These are phyloP conservation scores for Trichocomaceae sp. DNA, from an alignment of 2,329 filamentous ascomycete species.

Conservation along the genomic window DNA sequence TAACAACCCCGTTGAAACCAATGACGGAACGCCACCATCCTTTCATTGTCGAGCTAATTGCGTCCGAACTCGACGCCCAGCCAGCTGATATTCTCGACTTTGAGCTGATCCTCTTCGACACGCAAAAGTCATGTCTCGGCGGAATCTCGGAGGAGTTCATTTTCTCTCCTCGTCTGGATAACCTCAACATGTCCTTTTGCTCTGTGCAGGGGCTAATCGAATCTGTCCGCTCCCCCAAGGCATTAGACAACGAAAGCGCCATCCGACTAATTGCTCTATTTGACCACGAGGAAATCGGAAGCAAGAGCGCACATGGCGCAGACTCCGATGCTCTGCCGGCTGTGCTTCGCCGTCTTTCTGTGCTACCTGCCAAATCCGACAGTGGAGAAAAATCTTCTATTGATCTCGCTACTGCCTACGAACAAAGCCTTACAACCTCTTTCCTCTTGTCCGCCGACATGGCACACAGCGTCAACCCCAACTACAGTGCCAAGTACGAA, in stretches of 20 bases:
- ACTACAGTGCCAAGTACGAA: slow-evolving; percentile 91
- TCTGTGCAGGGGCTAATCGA: slow-evolving; percentile 76
- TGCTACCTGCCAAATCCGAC: slow-evolving; percentile 55
- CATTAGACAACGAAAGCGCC: slow-evolving; percentile 67
- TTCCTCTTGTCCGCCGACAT: slow-evolving; percentile 96
- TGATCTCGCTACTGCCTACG: slow-evolving; percentile 72
- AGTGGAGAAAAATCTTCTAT: slow-evolving; percentile 50
- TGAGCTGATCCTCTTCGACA: slow-evolving; percentile 94
- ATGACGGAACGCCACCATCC: slow-evolving; percentile 82
- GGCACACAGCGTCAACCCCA: slow-evolving; percentile 94
- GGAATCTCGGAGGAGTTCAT: slow-evolving; percentile 91
- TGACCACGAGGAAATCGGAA: slow-evolving; percentile 97
- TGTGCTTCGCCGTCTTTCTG: slow-evolving; percentile 77
- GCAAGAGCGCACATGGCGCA: slow-evolving; percentile 83
- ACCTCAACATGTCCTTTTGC: slow-evolving; percentile 94
- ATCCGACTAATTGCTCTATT: slow-evolving; percentile 94
- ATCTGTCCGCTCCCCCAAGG: slow-evolving; percentile 58
- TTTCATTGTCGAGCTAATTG: slow-evolving; percentile 76
- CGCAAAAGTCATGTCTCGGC: slow-evolving; percentile 81
- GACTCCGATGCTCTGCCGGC: slow-evolving; percentile 86
- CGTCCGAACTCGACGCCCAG: slow-evolving; percentile 65
- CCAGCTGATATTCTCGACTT: slow-evolving; percentile 78
- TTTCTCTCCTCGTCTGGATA: slow-evolving; percentile 92
- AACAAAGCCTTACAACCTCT: slow-evolving; percentile 83
- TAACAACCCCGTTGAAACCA: slow-evolving; percentile 55